Evolutionary conservation across 805 yeast species (phyloP), one percentile per base, ranked within the genome.

Genomic region (Candida michaelii): DNA sequence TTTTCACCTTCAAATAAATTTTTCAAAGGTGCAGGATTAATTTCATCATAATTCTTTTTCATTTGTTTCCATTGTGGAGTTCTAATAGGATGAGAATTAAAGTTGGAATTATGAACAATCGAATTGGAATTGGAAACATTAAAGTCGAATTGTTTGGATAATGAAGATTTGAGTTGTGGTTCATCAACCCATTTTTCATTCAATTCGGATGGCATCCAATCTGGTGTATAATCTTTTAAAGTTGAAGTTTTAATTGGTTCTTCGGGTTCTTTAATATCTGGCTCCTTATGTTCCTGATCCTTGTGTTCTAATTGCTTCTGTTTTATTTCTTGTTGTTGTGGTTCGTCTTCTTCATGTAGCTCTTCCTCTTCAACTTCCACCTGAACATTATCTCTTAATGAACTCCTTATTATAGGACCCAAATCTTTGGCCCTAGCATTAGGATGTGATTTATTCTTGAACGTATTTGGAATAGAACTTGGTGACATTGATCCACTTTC

Each of bases 371-470:
- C 36, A 6, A 15, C 17, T 2, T 31, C 17, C 11, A 7, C 30
- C 11, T 23, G 9, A 10, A 23, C 25, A 6, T n/a, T n/a, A n/a
- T 25, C 29, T 25, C 29, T 25, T 25, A 25, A 25, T 25, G 29
- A 25, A 25, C 29, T 25, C 29, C 29, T 25, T 25, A 25, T 25
- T 12, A 25, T 11, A 11, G 29, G 29, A 11, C 13, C 13, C 13
- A 34, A 34, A 14, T 34, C 37, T 16, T 34, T 70, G 1, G 76
- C 65, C 42, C 56, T 62, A 16, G 76, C 76, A 45, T 69, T 70
- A 5, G 74, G 74, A 46, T 67, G 71, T n/a, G 70, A 62, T 48
- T 69, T 70, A 44, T 69, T 63, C 45, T 68, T 65, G 59, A 70
- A 70, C 1, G 76, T 70, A 43, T 70, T 70, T 16, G 76, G 74